Base-by-base conservation (phyloP, 2,329 filamentous ascomycete species). In the Colletotrichum filicis region DNA sequence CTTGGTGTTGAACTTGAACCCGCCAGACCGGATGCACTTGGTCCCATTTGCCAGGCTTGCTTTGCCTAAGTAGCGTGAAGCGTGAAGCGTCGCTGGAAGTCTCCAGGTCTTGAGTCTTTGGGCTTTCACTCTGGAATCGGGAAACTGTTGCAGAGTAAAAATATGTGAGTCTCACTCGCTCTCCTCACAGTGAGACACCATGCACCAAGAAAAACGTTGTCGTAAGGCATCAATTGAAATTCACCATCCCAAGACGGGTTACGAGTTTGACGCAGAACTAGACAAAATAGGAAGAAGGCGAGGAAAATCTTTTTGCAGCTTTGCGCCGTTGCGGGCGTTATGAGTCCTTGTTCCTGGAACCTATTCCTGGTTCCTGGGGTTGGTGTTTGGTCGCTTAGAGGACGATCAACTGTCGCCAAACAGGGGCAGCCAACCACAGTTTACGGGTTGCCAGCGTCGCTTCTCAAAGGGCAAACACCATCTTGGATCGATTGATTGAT, bases 381-480 rank as follows among this genome's bases (percentile, higher is more conserved):
- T 49, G 37, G 37, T 30, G 28, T 11, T 64, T 53, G 30, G 60
- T 42, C 22, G 35, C 32, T 59, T 14, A 19, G 16, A 35, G 46
- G 71, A 63, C 62, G 68, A 74, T 74, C 68, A 74, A 35, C 61
- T 74, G 62, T 57, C 68, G 37, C 35, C 37, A 52, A 66, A 42
- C 22, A 61, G 42, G 28, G 28, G 53, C n/a, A 28, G 32, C 58
- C 26, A 28, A 67, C 32, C 28, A 59, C 53, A 26, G n/a, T 22
- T 11, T 12, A 59, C 53, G 26, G n/a, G 16, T 7, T 12, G 66
- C 14, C 22, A 62, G 28, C 28, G 49, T 9, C 58, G 22, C 16
- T 19, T 26, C 19, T n/a, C 58, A 24, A 49, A 26, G 9, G 14
- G n/a, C 59, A 16, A 42, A 11, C 42, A 28, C 37, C 1, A 14